phyloP scores from a whole-genome alignment of 1,139 yeast genomes.

The Taphrina betulina region DNA sequence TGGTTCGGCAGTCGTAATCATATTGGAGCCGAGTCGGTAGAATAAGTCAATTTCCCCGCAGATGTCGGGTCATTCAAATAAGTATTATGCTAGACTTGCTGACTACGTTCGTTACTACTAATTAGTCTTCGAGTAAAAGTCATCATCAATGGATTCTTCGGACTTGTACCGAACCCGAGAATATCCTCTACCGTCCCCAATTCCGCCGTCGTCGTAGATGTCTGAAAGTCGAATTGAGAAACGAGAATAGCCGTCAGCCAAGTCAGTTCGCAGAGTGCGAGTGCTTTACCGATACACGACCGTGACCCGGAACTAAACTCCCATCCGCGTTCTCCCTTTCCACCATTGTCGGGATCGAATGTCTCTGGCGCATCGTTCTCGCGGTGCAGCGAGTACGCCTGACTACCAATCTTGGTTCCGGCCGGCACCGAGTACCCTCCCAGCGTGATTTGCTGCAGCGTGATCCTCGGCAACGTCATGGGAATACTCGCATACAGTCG shows the following conservation, averaged over 20 bases:
- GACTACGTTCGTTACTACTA: no score
- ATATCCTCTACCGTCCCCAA: no score
- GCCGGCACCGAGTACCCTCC: conserved; percentile 47
- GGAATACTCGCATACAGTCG: conserved; percentile 71
- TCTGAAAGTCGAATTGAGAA: no score
- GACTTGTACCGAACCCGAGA: no score
- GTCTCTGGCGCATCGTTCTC: conserved; percentile 50
- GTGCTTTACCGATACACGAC: conserved; percentile 16
- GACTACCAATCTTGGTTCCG: conserved; percentile 61
- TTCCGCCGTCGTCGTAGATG: no score
- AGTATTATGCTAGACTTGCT: no score
- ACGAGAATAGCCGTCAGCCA: conserved; percentile 2
- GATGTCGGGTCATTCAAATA: no score
- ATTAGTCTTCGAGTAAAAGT: no score
- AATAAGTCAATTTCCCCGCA: no score
- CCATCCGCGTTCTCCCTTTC: conserved; percentile 33
- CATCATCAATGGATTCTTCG: no score
- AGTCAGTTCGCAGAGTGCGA: conserved; percentile 10
- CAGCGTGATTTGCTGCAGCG: conserved; percentile 42
- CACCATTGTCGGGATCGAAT: conserved; percentile 53
- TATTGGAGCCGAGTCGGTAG: no score
- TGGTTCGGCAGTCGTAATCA: no score
- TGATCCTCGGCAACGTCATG: conserved; percentile 67
- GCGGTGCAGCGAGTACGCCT: conserved; percentile 66
- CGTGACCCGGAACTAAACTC: conserved; percentile 12